These are phyloP conservation scores for Lasiodiplodia sp. DNA, from an alignment of 2,329 filamentous ascomycete genomes.

Conservation along the genomic window DNA sequence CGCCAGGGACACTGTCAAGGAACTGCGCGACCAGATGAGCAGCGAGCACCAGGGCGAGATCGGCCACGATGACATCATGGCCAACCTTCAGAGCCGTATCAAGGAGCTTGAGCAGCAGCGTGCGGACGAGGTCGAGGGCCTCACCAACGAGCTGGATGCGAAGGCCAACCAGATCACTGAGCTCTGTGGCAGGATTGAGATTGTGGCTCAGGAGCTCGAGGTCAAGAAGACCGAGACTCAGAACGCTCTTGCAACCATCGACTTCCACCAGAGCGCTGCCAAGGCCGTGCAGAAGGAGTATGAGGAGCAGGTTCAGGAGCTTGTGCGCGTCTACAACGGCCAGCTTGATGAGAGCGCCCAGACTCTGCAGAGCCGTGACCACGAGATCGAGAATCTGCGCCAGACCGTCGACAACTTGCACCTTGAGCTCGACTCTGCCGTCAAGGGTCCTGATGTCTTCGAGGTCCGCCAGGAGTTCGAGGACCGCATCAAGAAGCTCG, in stretches of 20 bases:
- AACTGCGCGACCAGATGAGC: slow-evolving; percentile 21
- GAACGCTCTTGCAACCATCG: slow-evolving; percentile 16
- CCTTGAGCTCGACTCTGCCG: slow-evolving; percentile 20
- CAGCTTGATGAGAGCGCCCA: slow-evolving; percentile 27
- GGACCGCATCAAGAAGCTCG: slow-evolving; percentile 22
- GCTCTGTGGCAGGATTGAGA: slow-evolving; percentile 19
- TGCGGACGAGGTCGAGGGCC: slow-evolving; percentile 13
- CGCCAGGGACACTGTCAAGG: slow-evolving; percentile 13
- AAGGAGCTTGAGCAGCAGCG: slow-evolving; percentile 29
- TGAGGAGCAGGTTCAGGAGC: slow-evolving; percentile 28
- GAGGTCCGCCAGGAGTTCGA: slow-evolving; percentile 29
- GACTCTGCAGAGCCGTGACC: slow-evolving; percentile 17
- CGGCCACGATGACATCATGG: slow-evolving; percentile 11
- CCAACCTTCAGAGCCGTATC: slow-evolving; percentile 22
- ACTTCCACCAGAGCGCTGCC: slow-evolving; percentile 24
- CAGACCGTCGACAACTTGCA: slow-evolving; percentile 26
- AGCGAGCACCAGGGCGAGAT: slow-evolving; percentile 23
- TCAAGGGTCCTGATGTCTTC: slow-evolving; percentile 24
- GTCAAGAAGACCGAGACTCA: slow-evolving; percentile 22
- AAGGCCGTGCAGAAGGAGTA: slow-evolving; percentile 25
- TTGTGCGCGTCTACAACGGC: slow-evolving; percentile 28
- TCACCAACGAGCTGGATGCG: slow-evolving; percentile 14
- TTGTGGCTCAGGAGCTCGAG: slow-evolving; percentile 23
- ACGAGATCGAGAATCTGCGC: slow-evolving; percentile 20
- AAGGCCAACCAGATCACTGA: slow-evolving; percentile 26